Evolutionary conservation across 106 monocot genomes (phyloP), one percentile per base, ranked within the genome.

Genomic region (Apostasia ramifera): DNA sequence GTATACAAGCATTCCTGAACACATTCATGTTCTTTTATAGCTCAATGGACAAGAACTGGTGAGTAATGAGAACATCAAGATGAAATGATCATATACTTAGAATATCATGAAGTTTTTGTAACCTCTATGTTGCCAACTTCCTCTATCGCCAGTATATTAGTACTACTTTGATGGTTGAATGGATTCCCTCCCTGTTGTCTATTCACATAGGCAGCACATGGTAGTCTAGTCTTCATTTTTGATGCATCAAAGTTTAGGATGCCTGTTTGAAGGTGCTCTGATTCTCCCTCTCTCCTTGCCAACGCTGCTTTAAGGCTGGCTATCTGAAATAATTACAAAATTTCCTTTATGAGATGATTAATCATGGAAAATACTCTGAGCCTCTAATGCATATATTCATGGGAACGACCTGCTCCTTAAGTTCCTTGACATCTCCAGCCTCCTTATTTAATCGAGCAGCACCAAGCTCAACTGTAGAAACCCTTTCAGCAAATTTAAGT

Each of bases 401-500:
- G 38, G 1, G 10, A 59, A 7, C 59, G 63, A 99, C 98, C 98
- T 99, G 98, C 57, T 90, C 98, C 66, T 85, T 93, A 47, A 99
- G 93, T 50, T 90, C 85, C 71, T 81, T 93, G 38, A 85, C 75
- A 69, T 99, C 98, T 57, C 81, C 77, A 71, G 61, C 76, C 40
- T 90, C 98, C 73, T 90, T 99, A 41, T 99, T 99, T 44, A 88
- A 9, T 14, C 77, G 74, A 14, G 98, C 93, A 70, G 87, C 87
- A 51, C 98, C 98, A 74, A 99, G 90, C 75, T 99, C 98, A 60
- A 99, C 98, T 48, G 79, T 90, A 1, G 98, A 90, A 67, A 99
- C 98, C 59, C 98, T 78, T 55, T 99, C 98, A 2, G 98, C 93
- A 78, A 99, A 99, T 73, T 99, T 99, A 39, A 99, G 85, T 13